Evolutionary conservation across 768 basidiomycete genomes (phyloP), one percentile per base, ranked within the genome.

Genomic region (Russula compacta): DNA sequence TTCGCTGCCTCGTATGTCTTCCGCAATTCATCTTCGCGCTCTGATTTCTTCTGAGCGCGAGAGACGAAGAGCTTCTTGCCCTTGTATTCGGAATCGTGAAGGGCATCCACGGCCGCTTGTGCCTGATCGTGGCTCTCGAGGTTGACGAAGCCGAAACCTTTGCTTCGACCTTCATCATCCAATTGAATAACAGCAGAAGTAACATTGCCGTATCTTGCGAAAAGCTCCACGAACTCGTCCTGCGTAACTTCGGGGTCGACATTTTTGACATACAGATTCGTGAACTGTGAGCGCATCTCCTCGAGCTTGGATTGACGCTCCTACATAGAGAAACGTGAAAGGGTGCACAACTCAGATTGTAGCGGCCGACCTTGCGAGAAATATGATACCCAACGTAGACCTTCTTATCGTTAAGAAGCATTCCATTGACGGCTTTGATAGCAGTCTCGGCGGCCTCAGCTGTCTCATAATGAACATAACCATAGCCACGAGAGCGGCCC

Each of bases 351-450:
- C 33, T 35, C 32, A 44, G 33, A 49, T 35, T 21, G 29, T 12
- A 7, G 15, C 15, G 32, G 48, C 78, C 17, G 29, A 86, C 89
- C 86, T 95, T 97, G 81, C 92, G 91, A 63, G 93, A 92, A 72
- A 98, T 89, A 76, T 99, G 95, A 71, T 93, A 83, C 58, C 97
- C 97, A 67, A 99, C 97, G 69, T 87, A 99, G 67, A 99, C 97
- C 80, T 98, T 98, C 78, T 97, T 98, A 80, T 99, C 97, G 76
- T 98, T 98, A 72, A 99, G 80, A 67, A 99, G 75, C 97, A 99
- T 99, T 66, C 95, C 94, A 73, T 99, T 97, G 72, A 98, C 97
- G 58, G 92, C 89, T 76, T 97, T 95, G 82, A 99, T 98, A 67
- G 97, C 97, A 53, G 82, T 85, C 14, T 95, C 91, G 61, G 95